These are phyloP conservation scores for Backusella westeae DNA, from an alignment of 192 early-diverging fungal genomes.

Conservation along the genomic window DNA sequence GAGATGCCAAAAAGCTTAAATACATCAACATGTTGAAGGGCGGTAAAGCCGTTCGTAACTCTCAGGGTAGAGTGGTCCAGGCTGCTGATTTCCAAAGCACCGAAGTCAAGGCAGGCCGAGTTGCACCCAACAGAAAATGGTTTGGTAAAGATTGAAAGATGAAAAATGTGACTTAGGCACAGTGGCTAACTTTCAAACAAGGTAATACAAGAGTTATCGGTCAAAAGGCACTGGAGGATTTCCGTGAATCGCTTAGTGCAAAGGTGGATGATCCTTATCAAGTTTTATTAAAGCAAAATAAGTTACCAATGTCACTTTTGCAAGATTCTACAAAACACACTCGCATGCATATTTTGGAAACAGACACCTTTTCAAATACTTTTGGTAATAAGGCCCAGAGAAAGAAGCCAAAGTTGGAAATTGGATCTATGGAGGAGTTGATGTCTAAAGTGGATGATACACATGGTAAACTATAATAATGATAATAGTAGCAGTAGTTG, in stretches of 20 bases:
- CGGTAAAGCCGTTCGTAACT: conserved; percentile 78
- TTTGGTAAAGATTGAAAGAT: conserved; percentile 60
- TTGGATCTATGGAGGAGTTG: conserved; percentile 77
- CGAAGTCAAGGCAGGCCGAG: conserved; percentile 73
- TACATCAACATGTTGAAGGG: conserved; percentile 93
- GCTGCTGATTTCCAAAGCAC: conserved; percentile 86
- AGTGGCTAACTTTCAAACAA: conserved; percentile 19
- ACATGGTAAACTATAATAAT: conserved; percentile 48
- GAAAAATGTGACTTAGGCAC: not conserved
- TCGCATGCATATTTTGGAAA: conserved; percentile 93
- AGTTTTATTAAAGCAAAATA: conserved; percentile 88
- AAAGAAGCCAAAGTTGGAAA: conserved; percentile 86
- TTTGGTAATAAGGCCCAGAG: conserved; percentile 96
- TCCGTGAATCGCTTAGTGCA: conserved; percentile 85
- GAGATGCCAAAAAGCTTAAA: conserved; percentile 92
- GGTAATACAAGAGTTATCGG: conserved; percentile 96
- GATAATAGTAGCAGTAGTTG: not conserved
- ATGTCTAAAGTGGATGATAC: conserved; percentile 64
- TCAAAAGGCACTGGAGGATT: conserved; percentile 88
- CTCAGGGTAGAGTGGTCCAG: conserved; percentile 89
- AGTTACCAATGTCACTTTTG: conserved; percentile 93
- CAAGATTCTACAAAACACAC: conserved; percentile 68
- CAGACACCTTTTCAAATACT: conserved; percentile 86
- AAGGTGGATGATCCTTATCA: conserved; percentile 95
- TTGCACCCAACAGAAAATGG: conserved; percentile 95